Conservation (phyloP, 768 basidiomycete species). For the Tulasnella sp. region DNA sequence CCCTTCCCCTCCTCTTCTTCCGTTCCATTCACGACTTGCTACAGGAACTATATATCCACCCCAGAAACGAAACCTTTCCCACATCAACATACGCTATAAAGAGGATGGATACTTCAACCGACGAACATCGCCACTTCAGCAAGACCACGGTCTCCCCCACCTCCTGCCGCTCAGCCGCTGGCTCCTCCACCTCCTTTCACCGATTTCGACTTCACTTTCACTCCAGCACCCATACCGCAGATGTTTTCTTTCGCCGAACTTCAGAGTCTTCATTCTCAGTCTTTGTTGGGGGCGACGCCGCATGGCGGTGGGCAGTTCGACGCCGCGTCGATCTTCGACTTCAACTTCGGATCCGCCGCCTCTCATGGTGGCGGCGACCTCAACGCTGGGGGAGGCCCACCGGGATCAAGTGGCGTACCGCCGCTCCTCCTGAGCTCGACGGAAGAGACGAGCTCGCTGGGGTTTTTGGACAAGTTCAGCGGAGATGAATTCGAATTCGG, state of each 20-base stretch:
- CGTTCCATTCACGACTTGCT: background rate
- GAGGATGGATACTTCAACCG: background rate
- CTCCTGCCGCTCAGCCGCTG: background rate
- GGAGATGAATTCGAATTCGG: slow-evolving; percentile 51
- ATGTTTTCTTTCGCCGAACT: background rate
- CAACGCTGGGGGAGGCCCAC: background rate
- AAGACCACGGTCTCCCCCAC: background rate
- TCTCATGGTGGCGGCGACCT: background rate
- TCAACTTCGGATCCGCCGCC: background rate
- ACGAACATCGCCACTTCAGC: background rate
- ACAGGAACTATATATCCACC: background rate
- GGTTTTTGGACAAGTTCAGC: slow-evolving; percentile 76
- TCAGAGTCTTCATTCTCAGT: background rate
- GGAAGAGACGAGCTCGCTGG: slow-evolving; percentile 73
- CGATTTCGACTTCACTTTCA: slow-evolving; percentile 16
- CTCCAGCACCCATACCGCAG: background rate
- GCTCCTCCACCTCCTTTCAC: background rate
- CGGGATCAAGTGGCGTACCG: background rate
- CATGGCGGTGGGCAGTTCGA: too few relatives aligned
- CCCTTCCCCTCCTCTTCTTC: too few relatives aligned
- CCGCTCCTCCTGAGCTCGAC: slow-evolving; percentile 60
- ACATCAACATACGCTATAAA: background rate
- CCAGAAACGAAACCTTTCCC: background rate
- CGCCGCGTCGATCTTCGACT: background rate
- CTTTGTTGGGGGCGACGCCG: background rate